phyloP scores from a whole-genome alignment of 2,329 filamentous ascomycete genomes.

The Aureobasidium sp. region DNA sequence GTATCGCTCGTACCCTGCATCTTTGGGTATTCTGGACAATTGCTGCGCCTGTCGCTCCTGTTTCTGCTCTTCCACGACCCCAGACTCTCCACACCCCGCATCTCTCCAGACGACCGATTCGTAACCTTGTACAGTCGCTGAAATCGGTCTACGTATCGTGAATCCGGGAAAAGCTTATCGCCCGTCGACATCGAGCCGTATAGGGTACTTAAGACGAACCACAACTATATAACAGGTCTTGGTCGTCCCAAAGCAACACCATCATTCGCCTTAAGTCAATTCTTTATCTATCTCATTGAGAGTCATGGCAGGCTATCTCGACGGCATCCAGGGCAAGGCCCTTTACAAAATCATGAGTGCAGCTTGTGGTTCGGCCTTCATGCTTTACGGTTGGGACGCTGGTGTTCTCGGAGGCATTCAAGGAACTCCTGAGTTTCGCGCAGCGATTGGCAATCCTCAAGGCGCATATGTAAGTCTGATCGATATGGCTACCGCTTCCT shows the following conservation, averaged over 20 bases:
- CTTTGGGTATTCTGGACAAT: not conserved
- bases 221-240: not conserved
- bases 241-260: not conserved
- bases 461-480: slow-evolving; percentile 13
- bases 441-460: slow-evolving; percentile 21
- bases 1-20: not conserved
- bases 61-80: not conserved
- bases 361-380: slow-evolving; percentile 25
- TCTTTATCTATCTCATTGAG: not conserved
- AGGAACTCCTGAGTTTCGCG: slow-evolving; percentile 19
- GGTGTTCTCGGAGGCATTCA: slow-evolving; percentile 23
- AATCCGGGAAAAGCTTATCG: too few species aligned
- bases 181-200: too few species aligned
- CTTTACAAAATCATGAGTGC: slow-evolving; percentile 27
- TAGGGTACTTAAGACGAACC: too few species aligned
- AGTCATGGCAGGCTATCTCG: slow-evolving; percentile 6
- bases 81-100: not conserved
- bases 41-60: not conserved
- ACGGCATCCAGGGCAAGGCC: slow-evolving; percentile 22
- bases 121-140: not conserved
- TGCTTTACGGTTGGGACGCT: slow-evolving; percentile 27
- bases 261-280: not conserved
- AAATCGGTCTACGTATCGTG: not conserved
- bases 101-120: not conserved
- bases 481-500: too few species aligned